Percentiles rank a stretch among this genome's conserved stretches.
phyloP scores from a whole-genome alignment of 495 filamentous ascomycete genomes.

The Tuber aestivum region DNA sequence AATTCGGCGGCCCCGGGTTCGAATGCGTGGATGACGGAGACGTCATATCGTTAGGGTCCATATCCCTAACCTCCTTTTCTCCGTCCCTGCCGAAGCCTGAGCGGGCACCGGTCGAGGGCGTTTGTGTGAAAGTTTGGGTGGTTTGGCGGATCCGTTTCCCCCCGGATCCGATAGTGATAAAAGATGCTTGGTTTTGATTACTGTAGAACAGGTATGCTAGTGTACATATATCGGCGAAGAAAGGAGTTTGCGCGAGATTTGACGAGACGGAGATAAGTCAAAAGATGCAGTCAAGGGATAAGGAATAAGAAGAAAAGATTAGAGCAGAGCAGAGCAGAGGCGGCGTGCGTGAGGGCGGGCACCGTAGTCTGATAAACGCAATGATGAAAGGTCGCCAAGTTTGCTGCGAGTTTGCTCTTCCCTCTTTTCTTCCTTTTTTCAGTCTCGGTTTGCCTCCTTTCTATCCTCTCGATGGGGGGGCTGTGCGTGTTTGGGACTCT shows the following conservation, averaged over 20 bases:
- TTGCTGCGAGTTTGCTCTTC: neutral
- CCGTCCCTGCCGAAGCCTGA: neutral
- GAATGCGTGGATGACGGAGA: conserved; percentile 32
- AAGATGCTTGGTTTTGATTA: neutral
- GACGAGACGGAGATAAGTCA: neutral
- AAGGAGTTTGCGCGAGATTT: conserved; percentile 1
- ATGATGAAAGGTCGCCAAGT: neutral
- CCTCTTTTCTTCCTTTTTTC: neutral
- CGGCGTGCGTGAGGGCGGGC: neutral
- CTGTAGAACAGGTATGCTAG: neutral
- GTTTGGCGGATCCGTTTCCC: neutral
- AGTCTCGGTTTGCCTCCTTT: neutral
- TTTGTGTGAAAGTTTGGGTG: neutral
- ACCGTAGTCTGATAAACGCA: neutral
- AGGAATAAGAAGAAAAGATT: neutral
- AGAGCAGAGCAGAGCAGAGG: neutral
- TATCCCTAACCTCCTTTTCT: conserved; percentile 6
- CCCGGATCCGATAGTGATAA: neutral
- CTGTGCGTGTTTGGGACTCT: neutral
- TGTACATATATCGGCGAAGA: conserved; percentile 1
- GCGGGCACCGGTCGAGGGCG: neutral
- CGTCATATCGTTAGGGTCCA: conserved; percentile 36
- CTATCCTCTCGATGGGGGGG: neutral
- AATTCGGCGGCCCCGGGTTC: conserved; percentile 28
- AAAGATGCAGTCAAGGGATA: neutral